Evolutionary conservation across 2,329 filamentous ascomycete species (phyloP).

Genomic region (Teratosphaeria destructans): DNA sequence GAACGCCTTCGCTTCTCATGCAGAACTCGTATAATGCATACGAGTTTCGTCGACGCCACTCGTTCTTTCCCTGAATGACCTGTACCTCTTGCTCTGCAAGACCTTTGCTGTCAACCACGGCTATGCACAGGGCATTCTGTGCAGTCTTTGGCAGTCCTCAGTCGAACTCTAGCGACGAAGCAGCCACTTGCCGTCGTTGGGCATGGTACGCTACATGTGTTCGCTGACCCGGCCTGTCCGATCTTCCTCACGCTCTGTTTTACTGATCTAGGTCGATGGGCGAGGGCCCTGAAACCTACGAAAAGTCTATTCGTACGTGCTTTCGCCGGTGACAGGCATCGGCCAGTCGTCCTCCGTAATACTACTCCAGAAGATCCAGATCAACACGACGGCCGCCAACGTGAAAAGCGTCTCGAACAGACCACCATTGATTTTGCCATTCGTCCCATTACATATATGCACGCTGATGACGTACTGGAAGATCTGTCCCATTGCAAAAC

Average conservation of each 20-base stretch:
- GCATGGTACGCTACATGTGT: not conserved
- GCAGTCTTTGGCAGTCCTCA: not conserved
- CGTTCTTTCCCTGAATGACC: not conserved
- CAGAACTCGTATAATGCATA: not conserved
- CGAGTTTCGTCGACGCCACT: not conserved
- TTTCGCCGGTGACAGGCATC: slow-evolving; percentile 35
- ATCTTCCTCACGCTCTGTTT: not conserved
- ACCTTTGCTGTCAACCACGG: not conserved
- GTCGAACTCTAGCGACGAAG: not conserved
- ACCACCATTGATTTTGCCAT: slow-evolving; percentile 81
- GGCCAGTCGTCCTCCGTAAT: slow-evolving; percentile 99
- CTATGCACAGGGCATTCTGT: not conserved
- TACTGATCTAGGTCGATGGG: not conserved
- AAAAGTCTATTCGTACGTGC: slow-evolving; percentile 10
- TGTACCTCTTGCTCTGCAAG: not conserved
- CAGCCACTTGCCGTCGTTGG: not conserved
- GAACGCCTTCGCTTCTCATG: not conserved
- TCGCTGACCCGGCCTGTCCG: not conserved
- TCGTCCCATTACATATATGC: slow-evolving; percentile 75
- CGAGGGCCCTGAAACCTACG: not conserved
- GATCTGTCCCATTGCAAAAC: slow-evolving; percentile 87
- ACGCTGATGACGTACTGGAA: slow-evolving; percentile 93
- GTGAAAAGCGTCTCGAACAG: slow-evolving; percentile 93
- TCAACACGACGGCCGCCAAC: slow-evolving; percentile 64
- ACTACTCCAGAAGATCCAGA: slow-evolving; percentile 97